These are phyloP conservation scores for Xerocomus brunneocitrinus DNA, from an alignment of 768 basidiomycete genomes.

Conservation along the genomic window DNA sequence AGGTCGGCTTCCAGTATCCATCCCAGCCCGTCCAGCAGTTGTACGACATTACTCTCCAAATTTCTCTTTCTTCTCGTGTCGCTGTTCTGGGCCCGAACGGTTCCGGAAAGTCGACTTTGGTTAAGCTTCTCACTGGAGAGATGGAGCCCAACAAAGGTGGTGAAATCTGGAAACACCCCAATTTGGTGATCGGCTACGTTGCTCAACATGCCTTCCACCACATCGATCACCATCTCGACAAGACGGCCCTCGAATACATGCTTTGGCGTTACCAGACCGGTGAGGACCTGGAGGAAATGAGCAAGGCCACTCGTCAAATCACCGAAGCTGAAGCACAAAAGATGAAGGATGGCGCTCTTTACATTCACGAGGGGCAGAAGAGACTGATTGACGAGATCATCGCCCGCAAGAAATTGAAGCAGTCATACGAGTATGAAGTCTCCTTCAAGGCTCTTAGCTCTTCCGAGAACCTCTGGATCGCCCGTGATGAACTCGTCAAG, in stretches of 20 bases:
- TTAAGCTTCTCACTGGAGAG: conserved; percentile 95
- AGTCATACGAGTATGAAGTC: conserved; percentile 98
- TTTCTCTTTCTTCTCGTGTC: conserved; percentile 96
- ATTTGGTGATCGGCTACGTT: conserved; percentile 98
- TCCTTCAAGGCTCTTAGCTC: conserved; percentile 94
- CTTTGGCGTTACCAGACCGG: conserved; percentile 99
- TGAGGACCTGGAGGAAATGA: conserved; percentile 96
- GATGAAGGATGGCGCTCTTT: conserved; percentile 92
- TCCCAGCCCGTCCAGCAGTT: conserved; percentile 82
- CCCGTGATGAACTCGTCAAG: conserved; percentile 95
- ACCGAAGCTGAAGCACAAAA: conserved; percentile 83
- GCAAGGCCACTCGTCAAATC: conserved; percentile 86
- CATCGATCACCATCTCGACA: conserved; percentile 97
- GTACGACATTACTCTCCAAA: conserved; percentile 92
- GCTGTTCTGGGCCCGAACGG: conserved; percentile 98
- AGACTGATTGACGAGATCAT: conserved; percentile 89
- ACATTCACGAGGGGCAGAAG: conserved; percentile 93
- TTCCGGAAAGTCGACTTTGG: conserved; percentile 96
- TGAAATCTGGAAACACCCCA: conserved; percentile 99
- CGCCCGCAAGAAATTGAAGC: conserved; percentile 95
- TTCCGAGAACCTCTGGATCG: conserved; percentile 96
- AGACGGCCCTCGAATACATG: conserved; percentile 99
- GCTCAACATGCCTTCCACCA: conserved; percentile 99
- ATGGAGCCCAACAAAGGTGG: conserved; percentile 95
- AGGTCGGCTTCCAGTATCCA: conserved; percentile 96